phyloP scores from a whole-genome alignment of 2,329 filamentous ascomycete genomes.

The Mycosphaerella sp. region DNA sequence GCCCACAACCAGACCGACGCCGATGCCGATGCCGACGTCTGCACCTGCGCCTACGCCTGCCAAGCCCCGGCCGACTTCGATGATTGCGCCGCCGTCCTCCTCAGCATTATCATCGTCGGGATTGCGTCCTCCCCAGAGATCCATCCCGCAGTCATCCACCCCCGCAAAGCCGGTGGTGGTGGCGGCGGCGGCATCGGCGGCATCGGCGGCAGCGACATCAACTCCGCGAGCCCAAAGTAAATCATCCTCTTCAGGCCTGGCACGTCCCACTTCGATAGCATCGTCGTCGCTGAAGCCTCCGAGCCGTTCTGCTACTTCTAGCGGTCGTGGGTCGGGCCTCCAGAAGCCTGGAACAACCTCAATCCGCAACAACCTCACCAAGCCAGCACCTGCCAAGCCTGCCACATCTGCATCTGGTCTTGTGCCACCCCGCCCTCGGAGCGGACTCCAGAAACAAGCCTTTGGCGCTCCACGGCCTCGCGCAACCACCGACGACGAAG shows the following conservation, averaged over 20 bases:
- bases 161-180: neutral
- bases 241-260: neutral
- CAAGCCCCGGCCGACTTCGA: conserved; percentile 1
- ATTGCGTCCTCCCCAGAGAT: neutral
- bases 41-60: neutral
- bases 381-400: conserved; percentile 6
- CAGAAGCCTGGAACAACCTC: neutral
- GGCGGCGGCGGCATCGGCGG: neutral
- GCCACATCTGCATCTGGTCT: conserved; percentile 2
- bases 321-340: neutral
- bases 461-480: neutral
- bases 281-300: conserved; percentile 4
- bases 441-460: conserved; percentile 5
- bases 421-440: neutral
- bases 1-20: conserved; percentile 1
- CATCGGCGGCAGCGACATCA: neutral
- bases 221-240: neutral
- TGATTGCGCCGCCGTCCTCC: neutral
- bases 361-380: neutral
- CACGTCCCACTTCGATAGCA: conserved; percentile 1
- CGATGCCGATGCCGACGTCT: no score
- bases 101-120: neutral
- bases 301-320: no score
- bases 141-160: neutral
- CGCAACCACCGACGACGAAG: conserved; percentile 24